A percentile compares a stretch with the other conserved stretches of the same genome.
These are phyloP conservation scores for Colletotrichum orbiculare DNA, from an alignment of 2,329 filamentous ascomycete species.

Conservation along the genomic window DNA sequence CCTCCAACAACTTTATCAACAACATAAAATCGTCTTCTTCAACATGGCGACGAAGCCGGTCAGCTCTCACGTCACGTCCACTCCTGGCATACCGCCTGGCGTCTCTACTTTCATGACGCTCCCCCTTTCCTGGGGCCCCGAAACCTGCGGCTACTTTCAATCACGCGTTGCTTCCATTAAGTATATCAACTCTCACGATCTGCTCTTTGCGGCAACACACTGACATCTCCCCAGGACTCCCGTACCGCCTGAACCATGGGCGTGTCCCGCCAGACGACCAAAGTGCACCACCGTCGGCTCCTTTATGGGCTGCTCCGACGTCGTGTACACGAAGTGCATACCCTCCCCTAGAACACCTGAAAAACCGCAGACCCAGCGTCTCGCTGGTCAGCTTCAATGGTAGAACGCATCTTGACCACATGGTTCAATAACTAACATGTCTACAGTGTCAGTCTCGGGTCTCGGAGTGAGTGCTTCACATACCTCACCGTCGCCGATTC, in stretches of 20 bases:
- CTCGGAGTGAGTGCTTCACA: conserved; percentile 7
- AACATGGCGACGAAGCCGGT: neutral
- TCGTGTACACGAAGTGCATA: no score
- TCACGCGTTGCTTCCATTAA: neutral
- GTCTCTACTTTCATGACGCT: neutral
- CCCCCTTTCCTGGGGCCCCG: neutral
- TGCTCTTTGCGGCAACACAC: neutral
- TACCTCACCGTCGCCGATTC: neutral
- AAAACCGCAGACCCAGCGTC: no score
- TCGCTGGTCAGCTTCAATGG: no score
- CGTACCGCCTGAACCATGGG: neutral
- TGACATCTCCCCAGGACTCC: neutral
- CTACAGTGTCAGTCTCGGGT: no score
- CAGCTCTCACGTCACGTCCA: neutral
- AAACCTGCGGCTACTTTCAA: conserved; percentile 17
- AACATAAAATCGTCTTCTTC: neutral
- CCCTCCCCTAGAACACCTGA: no score
- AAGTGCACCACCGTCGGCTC: conserved; percentile 17
- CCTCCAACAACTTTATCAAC: neutral
- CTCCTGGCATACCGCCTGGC: neutral
- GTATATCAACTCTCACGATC: rapidly evolving
- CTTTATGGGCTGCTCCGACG: conserved; percentile 12
- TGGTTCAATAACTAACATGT: no score
- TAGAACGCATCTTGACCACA: no score
- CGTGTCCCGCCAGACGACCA: neutral